Conservation (phyloP, 1,284 basidiomycete species). For the Microbotryum saponariae region DNA sequence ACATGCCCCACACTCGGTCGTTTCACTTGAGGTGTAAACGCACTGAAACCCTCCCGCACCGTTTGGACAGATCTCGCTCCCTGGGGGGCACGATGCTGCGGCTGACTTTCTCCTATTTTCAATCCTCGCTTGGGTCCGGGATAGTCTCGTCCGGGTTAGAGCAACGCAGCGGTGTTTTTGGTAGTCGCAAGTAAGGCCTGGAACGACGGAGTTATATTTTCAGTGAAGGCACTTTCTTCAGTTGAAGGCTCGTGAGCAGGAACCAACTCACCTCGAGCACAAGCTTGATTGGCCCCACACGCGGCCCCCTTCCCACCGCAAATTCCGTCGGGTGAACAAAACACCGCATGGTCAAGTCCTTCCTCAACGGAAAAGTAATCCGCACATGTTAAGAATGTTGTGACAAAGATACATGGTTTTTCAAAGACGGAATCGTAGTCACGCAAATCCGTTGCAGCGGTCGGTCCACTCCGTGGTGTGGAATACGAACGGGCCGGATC, state of each 20-base stretch:
- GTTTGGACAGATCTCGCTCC: constrained; percentile 10
- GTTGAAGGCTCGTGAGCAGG: neutral
- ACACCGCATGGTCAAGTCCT: constrained; percentile 23
- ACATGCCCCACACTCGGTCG: constrained; percentile 21
- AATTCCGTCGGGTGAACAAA: constrained; percentile 17
- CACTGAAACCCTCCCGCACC: constrained; percentile 22
- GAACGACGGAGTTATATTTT: neutral
- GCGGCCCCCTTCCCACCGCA: constrained; percentile 19
- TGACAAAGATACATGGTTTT: constrained; percentile 2
- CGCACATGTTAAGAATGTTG: constrained; percentile 12
- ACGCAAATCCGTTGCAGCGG: no score
- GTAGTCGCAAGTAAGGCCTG: constrained; percentile 21
- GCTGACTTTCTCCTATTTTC: constrained; percentile 16
- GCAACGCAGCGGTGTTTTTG: constrained; percentile 13
- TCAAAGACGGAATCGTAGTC: constrained; percentile 11
- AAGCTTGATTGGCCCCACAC: constrained; percentile 16
- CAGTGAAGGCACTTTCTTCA: no score
- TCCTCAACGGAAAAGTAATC: constrained; percentile 15
- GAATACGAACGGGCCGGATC: no score
- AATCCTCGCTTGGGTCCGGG: neutral
- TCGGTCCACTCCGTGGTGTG: no score
- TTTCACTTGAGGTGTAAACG: constrained; percentile 10
- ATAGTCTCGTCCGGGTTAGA: constrained; percentile 1
- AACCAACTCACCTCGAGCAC: constrained; percentile 9
- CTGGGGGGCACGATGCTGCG: constrained; percentile 7